These are phyloP conservation scores for Arthroderma uncinatum DNA, from an alignment of 2,329 filamentous ascomycete genomes.

Conservation along the genomic window DNA sequence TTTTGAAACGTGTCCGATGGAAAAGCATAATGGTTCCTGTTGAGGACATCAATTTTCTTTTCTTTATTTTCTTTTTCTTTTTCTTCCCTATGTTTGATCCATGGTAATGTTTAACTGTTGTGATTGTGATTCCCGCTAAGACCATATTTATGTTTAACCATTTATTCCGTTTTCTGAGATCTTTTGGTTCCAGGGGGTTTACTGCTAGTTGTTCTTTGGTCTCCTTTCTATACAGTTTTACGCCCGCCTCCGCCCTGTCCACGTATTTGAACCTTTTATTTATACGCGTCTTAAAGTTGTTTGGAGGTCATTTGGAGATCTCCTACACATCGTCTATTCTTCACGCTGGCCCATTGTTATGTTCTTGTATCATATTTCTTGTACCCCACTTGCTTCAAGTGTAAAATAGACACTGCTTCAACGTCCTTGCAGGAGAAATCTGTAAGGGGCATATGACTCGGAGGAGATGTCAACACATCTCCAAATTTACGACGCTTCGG, in stretches of 20 bases:
- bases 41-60: neutral
- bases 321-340: neutral
- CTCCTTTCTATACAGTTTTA: slow-evolving; percentile 2
- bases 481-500: neutral
- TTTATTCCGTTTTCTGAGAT: slow-evolving; percentile 1
- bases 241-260: neutral
- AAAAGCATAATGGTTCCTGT: neutral
- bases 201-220: neutral
- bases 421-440: neutral
- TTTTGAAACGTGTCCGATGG: neutral
- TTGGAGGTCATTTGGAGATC: neutral
- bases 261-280: neutral
- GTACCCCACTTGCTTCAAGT: slow-evolving; percentile 1
- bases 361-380: slow-evolving; percentile 5
- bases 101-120: slow-evolving; percentile 1
- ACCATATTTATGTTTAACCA: slow-evolving; percentile 3
- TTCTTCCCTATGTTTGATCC: neutral
- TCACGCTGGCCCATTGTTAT: neutral
- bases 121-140: slow-evolving; percentile 4
- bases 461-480: neutral
- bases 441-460: neutral
- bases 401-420: slow-evolving; percentile 1
- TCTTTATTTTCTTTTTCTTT: neutral
- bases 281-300: neutral
- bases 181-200: slow-evolving; percentile 4